Conservation (phyloP, 1,139 yeast genomes). For the Pichiaceae sp. region DNA sequence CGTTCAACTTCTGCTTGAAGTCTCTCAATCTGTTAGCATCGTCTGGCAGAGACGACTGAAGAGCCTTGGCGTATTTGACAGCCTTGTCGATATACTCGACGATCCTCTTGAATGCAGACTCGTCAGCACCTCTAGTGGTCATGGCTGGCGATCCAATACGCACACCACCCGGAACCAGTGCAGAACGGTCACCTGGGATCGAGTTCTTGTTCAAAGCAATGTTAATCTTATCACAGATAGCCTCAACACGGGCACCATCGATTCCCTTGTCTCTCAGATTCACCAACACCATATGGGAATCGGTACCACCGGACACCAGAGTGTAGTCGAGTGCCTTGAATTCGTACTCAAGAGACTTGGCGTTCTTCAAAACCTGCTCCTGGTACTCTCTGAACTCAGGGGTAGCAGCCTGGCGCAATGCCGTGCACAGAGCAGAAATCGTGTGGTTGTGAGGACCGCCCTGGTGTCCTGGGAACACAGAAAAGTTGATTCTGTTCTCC, state of each 20-base stretch:
- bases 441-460: conserved; percentile 99
- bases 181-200: conserved; percentile 97
- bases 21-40: conserved; percentile 92
- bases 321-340: conserved; percentile 67
- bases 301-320: conserved; percentile 91
- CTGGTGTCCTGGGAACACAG: conserved; percentile 99
- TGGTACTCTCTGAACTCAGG: conserved; percentile 93
- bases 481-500: conserved; percentile 92
- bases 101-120: conserved; percentile 75
- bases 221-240: conserved; percentile 89
- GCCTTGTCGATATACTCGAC: conserved; percentile 80
- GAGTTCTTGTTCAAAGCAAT: conserved; percentile 96
- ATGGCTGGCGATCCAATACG: conserved; percentile 99
- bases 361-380: conserved; percentile 79
- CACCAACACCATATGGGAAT: conserved; percentile 91
- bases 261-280: conserved; percentile 83
- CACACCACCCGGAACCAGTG: conserved; percentile 95
- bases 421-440: conserved; percentile 93
- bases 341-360: conserved; percentile 72
- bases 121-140: conserved; percentile 94
- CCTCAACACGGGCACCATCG: conserved; percentile 97
- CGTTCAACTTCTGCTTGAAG: conserved; percentile 73
- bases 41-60: conserved; percentile 70
- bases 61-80: conserved; percentile 66
- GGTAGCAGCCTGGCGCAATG: conserved; percentile 86